phyloP scores from a whole-genome alignment of 1,284 basidiomycete genomes.

The Ceratobasidium sp. region DNA sequence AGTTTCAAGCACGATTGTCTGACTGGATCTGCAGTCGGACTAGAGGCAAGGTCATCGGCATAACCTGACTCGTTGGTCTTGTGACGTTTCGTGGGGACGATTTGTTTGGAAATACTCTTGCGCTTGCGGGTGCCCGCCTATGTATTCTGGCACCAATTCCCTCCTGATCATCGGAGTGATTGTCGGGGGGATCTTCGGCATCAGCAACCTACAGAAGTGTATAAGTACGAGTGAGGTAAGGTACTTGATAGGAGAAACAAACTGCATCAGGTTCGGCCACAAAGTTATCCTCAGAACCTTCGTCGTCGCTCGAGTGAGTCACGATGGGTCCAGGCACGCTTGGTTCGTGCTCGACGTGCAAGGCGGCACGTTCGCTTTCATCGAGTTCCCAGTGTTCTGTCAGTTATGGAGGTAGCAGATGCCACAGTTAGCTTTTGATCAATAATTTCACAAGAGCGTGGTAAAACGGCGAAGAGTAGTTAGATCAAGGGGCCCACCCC shows the following conservation, averaged over 20 bases:
- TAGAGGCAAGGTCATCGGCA: not conserved
- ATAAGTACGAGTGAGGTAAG: not conserved
- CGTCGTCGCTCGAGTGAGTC: conserved; percentile 18
- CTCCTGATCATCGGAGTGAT: conserved; percentile 22
- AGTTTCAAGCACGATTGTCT: conserved; percentile 32
- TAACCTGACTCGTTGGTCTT: not conserved
- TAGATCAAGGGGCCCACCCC: not conserved
- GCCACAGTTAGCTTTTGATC: not conserved
- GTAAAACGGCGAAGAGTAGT: not conserved
- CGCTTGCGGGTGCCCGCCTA: conserved; percentile 31
- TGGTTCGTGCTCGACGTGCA: conserved; percentile 12
- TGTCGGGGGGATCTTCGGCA: not conserved
- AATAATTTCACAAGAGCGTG: not conserved
- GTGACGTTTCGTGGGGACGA: conserved; percentile 17
- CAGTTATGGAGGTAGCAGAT: not conserved
- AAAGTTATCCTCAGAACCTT: conserved; percentile 36
- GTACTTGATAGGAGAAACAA: not conserved
- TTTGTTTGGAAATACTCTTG: conserved; percentile 20
- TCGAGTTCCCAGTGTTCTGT: conserved; percentile 39
- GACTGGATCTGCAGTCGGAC: conserved; percentile 6
- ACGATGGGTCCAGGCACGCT: not conserved
- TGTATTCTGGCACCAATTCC: conserved; percentile 26
- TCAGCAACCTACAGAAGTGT: not conserved
- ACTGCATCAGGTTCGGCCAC: conserved; percentile 5
- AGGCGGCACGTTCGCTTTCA: conserved; percentile 27